These are phyloP conservation scores for Leishmania guyanensis DNA, from an alignment of 208 protist genomes.

Conservation along the genomic window DNA sequence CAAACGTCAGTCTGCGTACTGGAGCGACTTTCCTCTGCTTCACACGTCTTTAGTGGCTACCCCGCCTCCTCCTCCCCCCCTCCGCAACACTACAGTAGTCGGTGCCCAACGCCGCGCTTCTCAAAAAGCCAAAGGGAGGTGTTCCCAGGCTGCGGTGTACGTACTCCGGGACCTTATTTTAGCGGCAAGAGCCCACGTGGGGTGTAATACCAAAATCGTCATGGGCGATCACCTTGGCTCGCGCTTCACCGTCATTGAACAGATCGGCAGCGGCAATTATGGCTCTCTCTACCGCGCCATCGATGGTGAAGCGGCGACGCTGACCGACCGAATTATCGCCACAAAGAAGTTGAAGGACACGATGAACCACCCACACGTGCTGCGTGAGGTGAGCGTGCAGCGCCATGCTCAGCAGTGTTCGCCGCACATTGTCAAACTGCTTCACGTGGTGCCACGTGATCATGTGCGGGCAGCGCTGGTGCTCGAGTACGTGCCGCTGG, in stretches of 20 bases:
- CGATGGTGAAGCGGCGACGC: conserved; percentile 25
- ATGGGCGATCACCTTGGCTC: conserved; percentile 21
- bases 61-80: neutral
- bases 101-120: neutral
- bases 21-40: neutral
- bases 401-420: conserved; percentile 23
- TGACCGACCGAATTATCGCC: conserved; percentile 26
- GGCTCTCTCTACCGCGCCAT: conserved; percentile 42
- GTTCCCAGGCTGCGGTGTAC: neutral
- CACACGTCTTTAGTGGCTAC: neutral
- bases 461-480: conserved; percentile 32
- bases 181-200: neutral
- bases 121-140: neutral
- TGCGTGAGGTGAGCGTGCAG: conserved; percentile 42
- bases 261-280: conserved; percentile 42
- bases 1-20: neutral
- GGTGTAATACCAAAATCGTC: neutral
- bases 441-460: conserved; percentile 35
- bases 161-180: neutral
- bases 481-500: conserved; percentile 46
- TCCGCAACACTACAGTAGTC: neutral
- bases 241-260: conserved; percentile 37
- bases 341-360: conserved; percentile 40
- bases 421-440: conserved; percentile 33
- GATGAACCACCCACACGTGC: conserved; percentile 34